A percentile compares a stretch with the other conserved stretches of the same genome.
Conservation (phyloP, 768 basidiomycete species). For the Austroboletus festivus region DNA sequence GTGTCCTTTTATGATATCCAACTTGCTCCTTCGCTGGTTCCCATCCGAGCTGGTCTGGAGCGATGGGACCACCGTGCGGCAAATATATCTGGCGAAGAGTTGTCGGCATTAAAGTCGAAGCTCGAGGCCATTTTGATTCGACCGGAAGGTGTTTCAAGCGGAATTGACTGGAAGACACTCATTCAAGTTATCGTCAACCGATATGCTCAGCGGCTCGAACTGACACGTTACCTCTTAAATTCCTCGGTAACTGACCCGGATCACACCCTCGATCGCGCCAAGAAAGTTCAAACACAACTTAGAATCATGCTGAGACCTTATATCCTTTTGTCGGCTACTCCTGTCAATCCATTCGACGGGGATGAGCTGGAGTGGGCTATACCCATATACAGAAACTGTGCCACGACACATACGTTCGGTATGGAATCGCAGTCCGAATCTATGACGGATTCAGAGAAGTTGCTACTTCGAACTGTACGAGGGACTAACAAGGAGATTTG, state of each 20-base stretch:
- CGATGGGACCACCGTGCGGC: conserved; percentile 31
- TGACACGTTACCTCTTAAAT: conserved; percentile 21
- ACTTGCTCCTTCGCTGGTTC: conserved; percentile 31
- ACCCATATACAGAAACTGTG: conserved; percentile 31
- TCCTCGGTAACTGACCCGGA: not conserved
- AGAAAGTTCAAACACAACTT: conserved; percentile 21
- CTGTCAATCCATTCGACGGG: not conserved
- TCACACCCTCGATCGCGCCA: conserved; percentile 5
- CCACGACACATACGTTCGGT: conserved; percentile 22
- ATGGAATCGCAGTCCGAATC: conserved; percentile 2
- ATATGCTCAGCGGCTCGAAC: conserved; percentile 31
- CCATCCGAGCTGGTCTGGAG: conserved; percentile 19
- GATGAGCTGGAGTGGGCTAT: conserved; percentile 23
- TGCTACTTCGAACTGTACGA: conserved; percentile 27
- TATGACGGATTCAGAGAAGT: conserved; percentile 28
- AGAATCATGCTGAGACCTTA: conserved; percentile 31
- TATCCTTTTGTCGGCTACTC: conserved; percentile 15
- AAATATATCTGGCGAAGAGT: conserved; percentile 26
- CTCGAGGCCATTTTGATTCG: conserved; percentile 7
- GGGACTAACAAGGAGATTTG: conserved; percentile 46
- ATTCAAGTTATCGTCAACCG: conserved; percentile 30
- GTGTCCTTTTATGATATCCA: conserved; percentile 37
- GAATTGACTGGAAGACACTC: conserved; percentile 35
- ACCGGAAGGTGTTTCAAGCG: conserved; percentile 19
- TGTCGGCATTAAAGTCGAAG: conserved; percentile 1